These are phyloP conservation scores for Metschnikowia vanudenii DNA, from an alignment of 805 yeast genomes.

Conservation along the genomic window DNA sequence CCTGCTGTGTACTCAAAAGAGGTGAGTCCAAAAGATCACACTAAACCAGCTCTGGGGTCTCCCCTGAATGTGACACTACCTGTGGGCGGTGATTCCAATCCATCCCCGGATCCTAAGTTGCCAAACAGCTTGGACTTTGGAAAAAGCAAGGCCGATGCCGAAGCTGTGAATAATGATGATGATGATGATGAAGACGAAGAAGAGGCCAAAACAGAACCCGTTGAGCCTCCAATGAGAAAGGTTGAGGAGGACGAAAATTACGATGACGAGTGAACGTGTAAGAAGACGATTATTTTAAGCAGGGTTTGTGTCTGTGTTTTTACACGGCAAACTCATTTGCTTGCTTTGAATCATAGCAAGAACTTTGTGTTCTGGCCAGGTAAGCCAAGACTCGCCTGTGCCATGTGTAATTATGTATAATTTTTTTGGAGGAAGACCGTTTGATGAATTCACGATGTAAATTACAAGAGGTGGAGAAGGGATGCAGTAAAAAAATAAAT, in stretches of 20 bases:
- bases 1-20: not conserved
- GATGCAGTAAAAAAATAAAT: too few species aligned
- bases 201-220: slow-evolving; percentile 26
- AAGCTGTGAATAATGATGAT: slow-evolving; percentile 13
- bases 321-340: too few species aligned
- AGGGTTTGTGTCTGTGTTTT: too few species aligned
- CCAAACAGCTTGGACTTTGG: slow-evolving; percentile 19
- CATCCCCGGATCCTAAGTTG: slow-evolving; percentile 18
- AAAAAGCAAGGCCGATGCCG: slow-evolving; percentile 14
- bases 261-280: slow-evolving; percentile 36
- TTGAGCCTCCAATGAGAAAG: slow-evolving; percentile 45
- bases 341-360: too few species aligned
- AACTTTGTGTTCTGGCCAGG: not conserved
- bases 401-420: slow-evolving; percentile 6
- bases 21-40: slow-evolving; percentile 6
- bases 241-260: slow-evolving; percentile 48
- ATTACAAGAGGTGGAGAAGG: too few species aligned
- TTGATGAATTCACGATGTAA: not conserved
- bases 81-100: not conserved
- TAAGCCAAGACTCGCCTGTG: not conserved
- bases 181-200: slow-evolving; percentile 33
- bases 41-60: slow-evolving; percentile 1
- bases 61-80: not conserved
- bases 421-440: slow-evolving; percentile 3
- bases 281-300: not conserved